A percentile compares a stretch with the other conserved stretches of the same genome.
These are phyloP conservation scores for Scenedesmus sp. DNA, from an alignment of 163 green algal genomes.

Conservation along the genomic window DNA sequence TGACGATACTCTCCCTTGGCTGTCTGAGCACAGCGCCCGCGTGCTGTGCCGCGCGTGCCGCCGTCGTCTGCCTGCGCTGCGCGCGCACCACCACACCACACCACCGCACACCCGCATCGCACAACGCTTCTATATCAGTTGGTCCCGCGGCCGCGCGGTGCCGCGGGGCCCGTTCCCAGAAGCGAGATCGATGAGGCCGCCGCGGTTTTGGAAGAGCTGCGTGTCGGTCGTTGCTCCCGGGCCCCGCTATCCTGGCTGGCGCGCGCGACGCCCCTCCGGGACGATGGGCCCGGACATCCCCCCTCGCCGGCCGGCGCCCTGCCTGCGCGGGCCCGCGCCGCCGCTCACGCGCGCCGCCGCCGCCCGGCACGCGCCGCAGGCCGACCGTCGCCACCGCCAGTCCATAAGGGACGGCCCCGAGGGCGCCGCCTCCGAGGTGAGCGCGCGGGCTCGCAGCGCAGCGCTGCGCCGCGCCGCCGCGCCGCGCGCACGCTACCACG, in stretches of 20 bases:
- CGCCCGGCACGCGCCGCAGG: too few species aligned
- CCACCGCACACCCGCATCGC: not conserved
- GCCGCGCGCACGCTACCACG: conserved; percentile 23
- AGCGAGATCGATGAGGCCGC: conserved; percentile 53
- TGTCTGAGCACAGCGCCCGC: conserved; percentile 55
- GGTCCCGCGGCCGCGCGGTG: conserved; percentile 51
- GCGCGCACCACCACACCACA: too few species aligned
- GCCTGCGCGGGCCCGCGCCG: too few species aligned
- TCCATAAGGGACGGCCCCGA: too few species aligned
- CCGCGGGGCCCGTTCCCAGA: conserved; percentile 62
- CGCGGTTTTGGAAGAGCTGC: conserved; percentile 40
- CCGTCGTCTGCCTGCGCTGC: too few species aligned
- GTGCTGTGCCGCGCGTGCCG: too few species aligned
- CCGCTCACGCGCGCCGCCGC: too few species aligned
- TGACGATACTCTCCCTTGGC: conserved; percentile 64
- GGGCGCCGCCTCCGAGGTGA: not conserved
- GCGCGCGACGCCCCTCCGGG: conserved; percentile 39
- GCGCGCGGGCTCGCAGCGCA: not conserved
- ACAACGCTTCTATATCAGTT: conserved; percentile 64
- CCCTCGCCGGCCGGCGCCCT: not conserved
- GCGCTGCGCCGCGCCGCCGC: not conserved
- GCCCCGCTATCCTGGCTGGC: conserved; percentile 57
- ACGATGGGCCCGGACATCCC: conserved; percentile 62
- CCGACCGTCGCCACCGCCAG: too few species aligned
- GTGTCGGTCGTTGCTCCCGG: conserved; percentile 16